A percentile compares a stretch with the other conserved stretches of the same genome.
Conservation (phyloP, 2,329 filamentous ascomycete species). For the Ophiocordyceps robertsii region DNA sequence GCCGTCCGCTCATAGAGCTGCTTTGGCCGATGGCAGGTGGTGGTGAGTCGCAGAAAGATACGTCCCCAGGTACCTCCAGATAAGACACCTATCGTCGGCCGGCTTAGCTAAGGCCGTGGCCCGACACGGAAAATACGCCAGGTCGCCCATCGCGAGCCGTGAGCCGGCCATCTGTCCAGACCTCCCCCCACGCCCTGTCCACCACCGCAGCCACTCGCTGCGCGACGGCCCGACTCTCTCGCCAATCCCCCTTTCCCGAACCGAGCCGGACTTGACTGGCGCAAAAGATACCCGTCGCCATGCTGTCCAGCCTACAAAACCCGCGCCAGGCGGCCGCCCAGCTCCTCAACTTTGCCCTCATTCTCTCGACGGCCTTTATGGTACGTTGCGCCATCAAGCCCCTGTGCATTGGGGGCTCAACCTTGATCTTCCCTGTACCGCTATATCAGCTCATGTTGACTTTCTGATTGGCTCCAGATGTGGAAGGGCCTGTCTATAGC, state of each 20-base stretch:
- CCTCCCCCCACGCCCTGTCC: neutral
- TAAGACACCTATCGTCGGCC: neutral
- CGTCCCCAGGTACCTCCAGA: neutral
- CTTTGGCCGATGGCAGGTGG: no score
- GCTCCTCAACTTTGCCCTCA: conserved; percentile 80
- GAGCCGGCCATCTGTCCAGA: neutral
- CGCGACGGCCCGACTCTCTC: neutral
- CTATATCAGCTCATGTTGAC: no score
- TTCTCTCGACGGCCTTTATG: conserved; percentile 88
- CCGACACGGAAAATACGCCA: conserved; percentile 9
- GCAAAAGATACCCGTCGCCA: conserved; percentile 18
- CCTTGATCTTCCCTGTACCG: no score
- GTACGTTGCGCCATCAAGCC: conserved; percentile 23
- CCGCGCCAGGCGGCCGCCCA: conserved; percentile 71
- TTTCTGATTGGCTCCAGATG: conserved; percentile 31
- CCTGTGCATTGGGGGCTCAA: no score
- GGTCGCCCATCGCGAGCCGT: neutral
- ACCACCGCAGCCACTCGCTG: conserved; percentile 1
- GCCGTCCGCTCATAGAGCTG: no score
- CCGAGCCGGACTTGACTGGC: neutral
- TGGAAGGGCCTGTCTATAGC: conserved; percentile 79
- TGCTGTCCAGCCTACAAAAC: conserved; percentile 59
- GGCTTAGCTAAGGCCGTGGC: conserved; percentile 11
- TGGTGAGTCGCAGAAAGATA: no score
- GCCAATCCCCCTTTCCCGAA: neutral